Evolutionary conservation across 352 stramenopile genomes (phyloP), one percentile per base, ranked within the genome.

Genomic region (Globisporangium cystogenes): DNA sequence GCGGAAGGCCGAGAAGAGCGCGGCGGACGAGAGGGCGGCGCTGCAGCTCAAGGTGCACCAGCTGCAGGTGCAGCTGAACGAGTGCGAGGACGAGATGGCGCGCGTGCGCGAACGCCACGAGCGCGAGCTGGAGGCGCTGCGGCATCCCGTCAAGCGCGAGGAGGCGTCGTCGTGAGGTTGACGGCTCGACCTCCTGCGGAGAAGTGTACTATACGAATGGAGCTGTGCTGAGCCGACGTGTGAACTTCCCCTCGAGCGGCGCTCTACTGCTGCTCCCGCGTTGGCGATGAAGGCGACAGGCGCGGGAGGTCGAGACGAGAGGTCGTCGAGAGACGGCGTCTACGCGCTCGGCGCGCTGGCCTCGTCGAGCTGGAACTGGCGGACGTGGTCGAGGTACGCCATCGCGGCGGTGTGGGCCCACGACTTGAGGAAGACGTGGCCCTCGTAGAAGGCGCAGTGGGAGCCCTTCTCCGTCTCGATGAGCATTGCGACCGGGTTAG

Each of bases 11-110:
- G 63, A 76, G 53, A 63, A 64, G n/a, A 57, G 67, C 43, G 68
- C 68, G 10, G 60, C 55, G 8, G 62, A 82, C 44, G 76, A 90
- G 57, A 74, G 64, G 27, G 59, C 80, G 18, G 67, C 65, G 31
- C 64, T 94, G 47, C 74, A 81, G 24, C 46, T 72, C 1, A 74
- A 90, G 36, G 69, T 94, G 23, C 62, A 76, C 4, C 66, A 83
- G 51, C 55, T 90, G 12, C 79, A 84, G 51, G 66, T 82, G 52
- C 85, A 88, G 56, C 64, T 89, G 5, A 64, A 53, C 24, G 82
- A 93, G 52, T 89, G 79, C 27, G 82, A 93, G 53, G 82, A 93
- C n/a, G 82, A 93, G 62, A 93, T 93, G 42, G 70, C 74, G 49
- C 75, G 82, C 36, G 86, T 89, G 20, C 72, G 90, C 36, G 71